Conservation (phyloP, 208 protist genomes). For the Spongospora subterranea region DNA sequence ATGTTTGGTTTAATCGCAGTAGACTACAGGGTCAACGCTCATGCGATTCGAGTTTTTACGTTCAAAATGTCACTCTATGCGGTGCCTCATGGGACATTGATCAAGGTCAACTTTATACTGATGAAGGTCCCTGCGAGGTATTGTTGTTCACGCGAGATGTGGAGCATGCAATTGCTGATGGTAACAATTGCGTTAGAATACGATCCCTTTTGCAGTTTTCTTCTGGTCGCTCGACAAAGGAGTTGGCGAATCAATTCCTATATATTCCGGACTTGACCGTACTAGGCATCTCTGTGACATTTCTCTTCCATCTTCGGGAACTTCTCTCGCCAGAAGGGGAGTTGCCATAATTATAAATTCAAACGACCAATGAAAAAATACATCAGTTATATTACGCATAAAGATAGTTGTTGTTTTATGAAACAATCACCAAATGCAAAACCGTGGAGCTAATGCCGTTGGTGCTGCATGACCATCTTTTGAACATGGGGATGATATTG, state of each 20-base stretch:
- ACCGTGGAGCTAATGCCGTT: not conserved
- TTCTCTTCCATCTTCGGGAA: not conserved
- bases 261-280: no score
- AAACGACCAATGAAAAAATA: not conserved
- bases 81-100: not conserved
- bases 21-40: not conserved
- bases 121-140: not conserved
- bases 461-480: conserved; percentile 29
- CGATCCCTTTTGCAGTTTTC: no score
- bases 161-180: not conserved
- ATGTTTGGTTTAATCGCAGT: no score
- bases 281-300: not conserved
- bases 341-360: not conserved
- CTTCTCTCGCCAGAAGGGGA: not conserved
- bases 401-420: not conserved
- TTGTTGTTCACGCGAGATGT: not conserved
- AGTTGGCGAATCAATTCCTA: no score
- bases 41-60: not conserved
- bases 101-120: not conserved
- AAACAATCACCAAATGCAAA: no score
- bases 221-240: no score
- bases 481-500: not conserved
- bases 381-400: not conserved
- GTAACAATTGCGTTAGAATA: no score
- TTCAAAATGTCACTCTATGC: not conserved